Evolutionary conservation across 257 asterid species (phyloP), one percentile per base, ranked within the genome.

Genomic region (Solanum appendiculatum): DNA sequence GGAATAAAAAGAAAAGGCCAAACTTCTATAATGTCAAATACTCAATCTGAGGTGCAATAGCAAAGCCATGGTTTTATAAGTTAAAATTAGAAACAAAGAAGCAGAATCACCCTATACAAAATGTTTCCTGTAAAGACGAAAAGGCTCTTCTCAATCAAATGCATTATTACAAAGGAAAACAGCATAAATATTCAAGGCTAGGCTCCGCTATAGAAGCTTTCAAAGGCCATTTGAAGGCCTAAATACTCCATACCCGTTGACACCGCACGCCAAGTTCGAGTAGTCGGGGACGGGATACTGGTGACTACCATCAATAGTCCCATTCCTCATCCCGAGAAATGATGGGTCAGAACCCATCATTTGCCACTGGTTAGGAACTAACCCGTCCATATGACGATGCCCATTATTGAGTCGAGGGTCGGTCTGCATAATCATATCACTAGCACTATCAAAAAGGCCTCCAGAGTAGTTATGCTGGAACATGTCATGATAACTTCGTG

Each of bases 201-300:
- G 85, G 85, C 69, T 81, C 85, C 44, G 1, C 20, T 23, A 29
- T 80, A 81, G 69, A 48, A 81, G 44, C 85, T 81, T 74, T 92
- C 91, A 96, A 70, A 64, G 93, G 86, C 98, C 98, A 86, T 89
- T 96, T 25, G 97, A 94, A 40, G 98, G 98, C 89, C 96, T 91
- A 92, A 90, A 96, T 63, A 92, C 89, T 3, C 94, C 86, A 89
- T 93, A 96, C 21, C 94, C 94, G 70, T 93, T 96, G 87, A 91
- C 89, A 48, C 96, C 96, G 37, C 87, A 90, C 4, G 90, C 73
- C 60, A 89, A 88, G 87, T 92, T 93, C 31, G 91, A 82, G 91
- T 94, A 94, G 58, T 96, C 99, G 0, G 94, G 91, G 36, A 89
- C 31, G 48, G 91, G 95, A 88, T 91, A 92, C 5, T 92, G 88